phyloP scores from a whole-genome alignment of 2,329 filamentous ascomycete genomes.

The Dryadomyces quercus-mongolicae region DNA sequence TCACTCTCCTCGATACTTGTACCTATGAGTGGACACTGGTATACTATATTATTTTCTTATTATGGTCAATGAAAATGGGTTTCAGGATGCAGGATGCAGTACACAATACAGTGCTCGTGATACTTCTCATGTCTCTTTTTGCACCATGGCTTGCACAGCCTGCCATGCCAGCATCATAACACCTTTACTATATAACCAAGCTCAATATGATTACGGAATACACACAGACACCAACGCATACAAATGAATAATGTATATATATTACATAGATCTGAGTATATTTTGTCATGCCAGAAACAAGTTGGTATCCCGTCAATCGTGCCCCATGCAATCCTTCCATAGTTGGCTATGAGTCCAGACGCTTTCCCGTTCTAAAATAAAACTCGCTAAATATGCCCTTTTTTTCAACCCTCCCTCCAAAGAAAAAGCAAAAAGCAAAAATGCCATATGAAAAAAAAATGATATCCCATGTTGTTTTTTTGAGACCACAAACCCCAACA shows the following conservation, averaged over 20 bases:
- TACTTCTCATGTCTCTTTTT: too few relatives aligned
- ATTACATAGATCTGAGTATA: not conserved
- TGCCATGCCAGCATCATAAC: too few relatives aligned
- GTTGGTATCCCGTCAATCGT: not conserved
- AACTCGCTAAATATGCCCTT: not conserved
- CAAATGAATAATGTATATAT: not conserved
- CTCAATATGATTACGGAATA: too few relatives aligned
- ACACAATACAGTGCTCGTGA: too few relatives aligned
- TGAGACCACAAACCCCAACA: too few relatives aligned
- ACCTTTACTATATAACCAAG: too few relatives aligned
- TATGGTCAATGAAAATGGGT: not conserved
- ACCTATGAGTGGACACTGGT: not conserved
- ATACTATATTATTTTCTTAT: not conserved
- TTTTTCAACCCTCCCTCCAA: not conserved
- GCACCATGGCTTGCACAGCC: too few relatives aligned
- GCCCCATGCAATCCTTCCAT: not conserved
- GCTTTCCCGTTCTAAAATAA: not conserved
- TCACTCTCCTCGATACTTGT: not conserved
- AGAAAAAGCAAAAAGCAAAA: not conserved
- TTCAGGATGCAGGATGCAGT: too few relatives aligned
- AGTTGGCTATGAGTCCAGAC: not conserved
- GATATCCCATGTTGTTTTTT: too few relatives aligned
- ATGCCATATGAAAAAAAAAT: too few relatives aligned
- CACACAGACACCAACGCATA: too few relatives aligned
- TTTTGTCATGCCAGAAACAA: not conserved